Evolutionary conservation across 73 alveolate species (phyloP).

Genomic region (Paraurostyla sp.): DNA sequence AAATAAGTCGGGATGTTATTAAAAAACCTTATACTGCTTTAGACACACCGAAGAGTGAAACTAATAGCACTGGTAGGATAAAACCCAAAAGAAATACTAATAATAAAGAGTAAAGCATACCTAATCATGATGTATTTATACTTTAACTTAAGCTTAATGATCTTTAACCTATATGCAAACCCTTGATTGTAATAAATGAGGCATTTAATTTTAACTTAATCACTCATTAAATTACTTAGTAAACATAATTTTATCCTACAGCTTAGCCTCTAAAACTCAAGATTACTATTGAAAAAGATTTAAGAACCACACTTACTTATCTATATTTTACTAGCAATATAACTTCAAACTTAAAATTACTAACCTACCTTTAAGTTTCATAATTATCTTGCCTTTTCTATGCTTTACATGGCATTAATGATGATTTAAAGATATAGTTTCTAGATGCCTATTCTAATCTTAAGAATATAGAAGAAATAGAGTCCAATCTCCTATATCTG

Average conservation of each 20-base stretch:
- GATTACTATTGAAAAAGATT: slow-evolving; percentile 40
- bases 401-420: background rate
- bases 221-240: background rate
- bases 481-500: background rate
- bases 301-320: background rate
- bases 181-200: background rate
- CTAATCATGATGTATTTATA: no score
- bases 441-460: background rate
- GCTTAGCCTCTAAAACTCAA: background rate
- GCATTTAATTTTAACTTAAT: background rate
- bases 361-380: background rate
- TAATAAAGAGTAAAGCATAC: background rate
- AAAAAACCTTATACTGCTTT: background rate
- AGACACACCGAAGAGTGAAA: background rate
- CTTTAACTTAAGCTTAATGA: slow-evolving; percentile 31
- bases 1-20: no score
- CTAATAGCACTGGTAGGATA: background rate
- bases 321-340: background rate
- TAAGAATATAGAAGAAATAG: background rate
- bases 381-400: background rate
- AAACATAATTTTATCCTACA: background rate
- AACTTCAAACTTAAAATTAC: background rate
- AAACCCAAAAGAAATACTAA: background rate
- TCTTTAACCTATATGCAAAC: background rate
- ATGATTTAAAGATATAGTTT: slow-evolving; percentile 6